Conservation (phyloP, 257 asterid species). For the Solanum phureja region DNA sequence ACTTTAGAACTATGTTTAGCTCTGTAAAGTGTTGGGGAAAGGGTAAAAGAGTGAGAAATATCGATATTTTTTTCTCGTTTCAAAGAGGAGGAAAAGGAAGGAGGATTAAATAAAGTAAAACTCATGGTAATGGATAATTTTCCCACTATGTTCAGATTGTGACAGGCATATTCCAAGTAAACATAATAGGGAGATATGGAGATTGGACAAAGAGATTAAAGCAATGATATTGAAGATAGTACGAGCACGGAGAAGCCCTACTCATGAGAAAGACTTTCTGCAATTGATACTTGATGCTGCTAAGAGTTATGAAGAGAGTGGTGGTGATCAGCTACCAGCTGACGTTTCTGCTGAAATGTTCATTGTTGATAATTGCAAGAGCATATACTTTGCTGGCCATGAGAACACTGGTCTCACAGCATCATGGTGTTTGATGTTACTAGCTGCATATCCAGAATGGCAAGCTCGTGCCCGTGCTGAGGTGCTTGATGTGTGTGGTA, state of each 20-base stretch:
- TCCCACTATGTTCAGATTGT: background rate
- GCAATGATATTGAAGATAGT: conserved; percentile 40
- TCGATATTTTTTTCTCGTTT: background rate
- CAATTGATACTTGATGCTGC: conserved; percentile 52
- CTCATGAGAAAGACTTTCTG: conserved; percentile 40
- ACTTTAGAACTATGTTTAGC: background rate
- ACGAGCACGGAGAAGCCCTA: conserved; percentile 15
- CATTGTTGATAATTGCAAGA: conserved; percentile 64
- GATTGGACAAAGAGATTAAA: conserved; percentile 44
- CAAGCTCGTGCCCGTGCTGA: conserved; percentile 66
- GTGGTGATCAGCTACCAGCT: conserved; percentile 15
- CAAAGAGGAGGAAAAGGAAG: background rate
- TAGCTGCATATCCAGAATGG: conserved; percentile 69
- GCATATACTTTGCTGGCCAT: conserved; percentile 62
- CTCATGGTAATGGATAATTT: background rate
- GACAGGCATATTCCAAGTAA: conserved; percentile 58
- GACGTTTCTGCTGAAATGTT: conserved; percentile 32
- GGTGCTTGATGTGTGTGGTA: conserved; percentile 47
- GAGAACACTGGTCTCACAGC: conserved; percentile 57
- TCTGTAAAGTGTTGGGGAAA: background rate
- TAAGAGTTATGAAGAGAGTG: conserved; percentile 23
- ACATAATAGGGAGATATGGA: conserved; percentile 47
- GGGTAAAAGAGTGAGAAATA: background rate
- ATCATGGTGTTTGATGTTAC: conserved; percentile 74
- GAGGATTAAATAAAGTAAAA: background rate